Base-by-base conservation (phyloP, 305 asterid genomes). In the Fraxinus greggii region DNA sequence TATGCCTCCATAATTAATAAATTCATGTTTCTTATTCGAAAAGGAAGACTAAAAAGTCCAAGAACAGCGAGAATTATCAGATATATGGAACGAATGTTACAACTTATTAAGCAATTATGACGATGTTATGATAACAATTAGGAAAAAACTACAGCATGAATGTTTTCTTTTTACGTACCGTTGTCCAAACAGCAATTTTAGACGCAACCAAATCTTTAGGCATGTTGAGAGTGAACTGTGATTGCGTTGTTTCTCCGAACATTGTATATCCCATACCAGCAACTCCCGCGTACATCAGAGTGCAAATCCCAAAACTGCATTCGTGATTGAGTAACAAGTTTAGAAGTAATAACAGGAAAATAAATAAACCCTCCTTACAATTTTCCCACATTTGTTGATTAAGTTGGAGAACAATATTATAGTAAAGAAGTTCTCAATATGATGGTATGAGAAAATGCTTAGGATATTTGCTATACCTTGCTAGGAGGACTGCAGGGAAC, bases 191-290 rank as follows among this genome's bases (percentile, higher is more conserved):
- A 38, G 98, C 99, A 77, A 93, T 87, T 84, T 95, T 92, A n/a
- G 99, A 92, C 8, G 98, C 90, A 19, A 94, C 85, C 67, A 95
- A 85, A 67, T 91, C 86, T 38, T 90, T 87, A 0, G 99, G 99
- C 92, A 95, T 84, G 91, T 95, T 95, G 38, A 93, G 93, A 1
- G 99, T 95, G 90, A 95, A 95, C 89, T 95, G 99, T 1, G 99
- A 93, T 65, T 87, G 59, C 13, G 95, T 89, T 32, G 95, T 89
- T 48, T 92, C 95, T 42, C 99, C 98, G 63, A 92, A 95, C 92
- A 92, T 90, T 84, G 84, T 81, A 88, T 93, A 95, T 74, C 99
- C 99, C 82, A 93, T 21, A 67, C 92, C 93, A 61, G 98, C 98
- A 82, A 87, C 93, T 48, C 90, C 93, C 3, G 90, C 89, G 79